Conservation (phyloP, 306 rosid species). For the Cicer cuneatum region DNA sequence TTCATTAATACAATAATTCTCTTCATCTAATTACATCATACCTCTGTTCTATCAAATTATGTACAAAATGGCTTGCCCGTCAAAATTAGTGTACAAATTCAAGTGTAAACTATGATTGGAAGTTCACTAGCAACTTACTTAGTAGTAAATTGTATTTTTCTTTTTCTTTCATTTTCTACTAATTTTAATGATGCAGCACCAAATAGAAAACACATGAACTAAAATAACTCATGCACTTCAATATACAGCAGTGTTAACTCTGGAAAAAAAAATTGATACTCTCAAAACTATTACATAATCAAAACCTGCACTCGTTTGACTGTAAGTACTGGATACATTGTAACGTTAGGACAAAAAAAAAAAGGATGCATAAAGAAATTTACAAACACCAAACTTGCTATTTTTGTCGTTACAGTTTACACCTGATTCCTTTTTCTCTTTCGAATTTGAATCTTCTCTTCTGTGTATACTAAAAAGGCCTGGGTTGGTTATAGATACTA, state of each 20-base stretch:
- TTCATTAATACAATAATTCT: too few relatives aligned
- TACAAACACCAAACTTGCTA: constrained; percentile 35
- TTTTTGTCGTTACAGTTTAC: neutral
- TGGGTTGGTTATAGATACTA: constrained; percentile 19
- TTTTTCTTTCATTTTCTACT: neutral
- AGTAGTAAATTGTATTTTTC: neutral
- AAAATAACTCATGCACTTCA: constrained; percentile 4
- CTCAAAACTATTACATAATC: constrained; percentile 32
- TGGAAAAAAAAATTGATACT: too few relatives aligned
- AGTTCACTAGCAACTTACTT: neutral
- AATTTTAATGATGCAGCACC: neutral
- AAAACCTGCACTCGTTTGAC: neutral
- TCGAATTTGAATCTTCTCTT: constrained; percentile 26
- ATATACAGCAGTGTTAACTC: constrained; percentile 2
- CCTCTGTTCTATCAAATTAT: too few relatives aligned
- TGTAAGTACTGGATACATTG: constrained; percentile 9
- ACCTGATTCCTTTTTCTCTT: constrained; percentile 28
- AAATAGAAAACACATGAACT: constrained; percentile 11
- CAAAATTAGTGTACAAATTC: constrained; percentile 13
- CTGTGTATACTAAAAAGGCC: constrained; percentile 19
- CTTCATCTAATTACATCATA: too few relatives aligned
- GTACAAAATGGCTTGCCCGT: constrained; percentile 7
- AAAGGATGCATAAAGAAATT: neutral
- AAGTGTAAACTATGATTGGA: neutral
- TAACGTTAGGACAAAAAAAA: constrained; percentile 2